A percentile compares a stretch with the other conserved stretches of the same genome.
Conservation (phyloP, 106 monocot genomes). For the Gastrodia elata region DNA sequence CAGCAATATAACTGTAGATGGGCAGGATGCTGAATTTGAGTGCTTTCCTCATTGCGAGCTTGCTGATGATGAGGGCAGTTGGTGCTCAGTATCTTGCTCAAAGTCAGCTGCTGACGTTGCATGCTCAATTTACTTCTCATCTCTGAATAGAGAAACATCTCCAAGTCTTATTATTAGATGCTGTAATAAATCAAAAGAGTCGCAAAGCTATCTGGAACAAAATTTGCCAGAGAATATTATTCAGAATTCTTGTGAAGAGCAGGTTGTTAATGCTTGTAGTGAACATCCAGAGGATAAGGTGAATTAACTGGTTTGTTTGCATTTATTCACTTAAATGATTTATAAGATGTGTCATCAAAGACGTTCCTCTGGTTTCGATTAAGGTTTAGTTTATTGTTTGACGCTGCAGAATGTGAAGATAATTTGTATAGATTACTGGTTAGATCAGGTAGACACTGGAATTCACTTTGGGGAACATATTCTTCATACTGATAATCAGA, state of each 20-base stretch:
- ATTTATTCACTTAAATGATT: background rate
- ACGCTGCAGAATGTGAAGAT: constrained; percentile 55
- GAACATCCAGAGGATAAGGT: constrained; percentile 44
- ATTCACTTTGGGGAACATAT: constrained; percentile 58
- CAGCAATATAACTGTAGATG: constrained; percentile 50
- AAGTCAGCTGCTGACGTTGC: constrained; percentile 78
- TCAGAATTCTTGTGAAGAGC: constrained; percentile 28
- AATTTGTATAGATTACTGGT: constrained; percentile 61
- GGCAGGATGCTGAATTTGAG: constrained; percentile 58
- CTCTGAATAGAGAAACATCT: constrained; percentile 53
- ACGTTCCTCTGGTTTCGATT: constrained; percentile 5
- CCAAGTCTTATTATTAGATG: constrained; percentile 84
- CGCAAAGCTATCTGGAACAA: constrained; percentile 23
- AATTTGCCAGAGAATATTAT: constrained; percentile 18
- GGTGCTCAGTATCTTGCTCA: constrained; percentile 56
- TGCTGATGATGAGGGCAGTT: constrained; percentile 44
- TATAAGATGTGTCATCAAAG: background rate
- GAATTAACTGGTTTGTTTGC: background rate
- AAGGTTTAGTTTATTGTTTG: constrained; percentile 16
- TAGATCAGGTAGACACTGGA: constrained; percentile 53
- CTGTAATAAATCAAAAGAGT: constrained; percentile 23
- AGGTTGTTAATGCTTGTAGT: constrained; percentile 40
- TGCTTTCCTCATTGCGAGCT: constrained; percentile 32
- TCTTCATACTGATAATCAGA: constrained; percentile 68
- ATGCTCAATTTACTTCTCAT: constrained; percentile 49